A percentile compares a stretch with the other conserved stretches of the same genome.
phyloP scores from a whole-genome alignment of 2,329 filamentous ascomycete genomes.

The Achaetomium macrosporum region DNA sequence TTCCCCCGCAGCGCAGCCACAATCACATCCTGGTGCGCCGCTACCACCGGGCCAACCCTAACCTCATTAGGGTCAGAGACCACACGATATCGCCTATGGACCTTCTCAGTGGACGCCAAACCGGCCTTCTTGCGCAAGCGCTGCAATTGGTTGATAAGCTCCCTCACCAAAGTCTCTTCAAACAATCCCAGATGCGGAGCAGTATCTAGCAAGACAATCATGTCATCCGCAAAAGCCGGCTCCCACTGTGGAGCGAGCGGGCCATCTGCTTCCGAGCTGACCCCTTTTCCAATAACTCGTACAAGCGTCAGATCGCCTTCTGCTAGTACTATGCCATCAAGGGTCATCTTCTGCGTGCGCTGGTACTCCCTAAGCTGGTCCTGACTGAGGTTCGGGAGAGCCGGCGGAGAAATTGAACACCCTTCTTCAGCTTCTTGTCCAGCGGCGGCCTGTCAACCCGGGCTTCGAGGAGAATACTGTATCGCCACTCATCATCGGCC shows the following conservation, averaged over 20 bases:
- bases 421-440: conserved; percentile 95
- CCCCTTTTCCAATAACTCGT: conserved; percentile 9
- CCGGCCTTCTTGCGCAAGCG: conserved; percentile 89
- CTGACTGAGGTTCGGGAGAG: conserved; percentile 64
- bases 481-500: conserved; percentile 75
- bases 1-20: conserved; percentile 72
- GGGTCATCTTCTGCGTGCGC: conserved; percentile 65
- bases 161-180: conserved; percentile 80
- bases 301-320: conserved; percentile 79
- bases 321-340: conserved; percentile 78
- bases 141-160: conserved; percentile 90
- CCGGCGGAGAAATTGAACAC: conserved; percentile 82
- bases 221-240: conserved; percentile 65
- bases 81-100: conserved; percentile 88
- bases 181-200: conserved; percentile 75
- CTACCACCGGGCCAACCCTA: conserved; percentile 64
- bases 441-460: conserved; percentile 77
- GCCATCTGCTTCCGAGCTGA: neutral
- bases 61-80: conserved; percentile 71
- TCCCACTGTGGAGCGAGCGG: conserved; percentile 60
- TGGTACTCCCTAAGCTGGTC: conserved; percentile 1
- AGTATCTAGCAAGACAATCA: conserved; percentile 77
- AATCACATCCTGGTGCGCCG: conserved; percentile 60
- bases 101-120: conserved; percentile 83
- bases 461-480: conserved; percentile 78